Evolutionary conservation across 176 grass and related monocot genomes (phyloP), one percentile per base, ranked within the genome.

Genomic region (Miscanthus lutarioriparius): DNA sequence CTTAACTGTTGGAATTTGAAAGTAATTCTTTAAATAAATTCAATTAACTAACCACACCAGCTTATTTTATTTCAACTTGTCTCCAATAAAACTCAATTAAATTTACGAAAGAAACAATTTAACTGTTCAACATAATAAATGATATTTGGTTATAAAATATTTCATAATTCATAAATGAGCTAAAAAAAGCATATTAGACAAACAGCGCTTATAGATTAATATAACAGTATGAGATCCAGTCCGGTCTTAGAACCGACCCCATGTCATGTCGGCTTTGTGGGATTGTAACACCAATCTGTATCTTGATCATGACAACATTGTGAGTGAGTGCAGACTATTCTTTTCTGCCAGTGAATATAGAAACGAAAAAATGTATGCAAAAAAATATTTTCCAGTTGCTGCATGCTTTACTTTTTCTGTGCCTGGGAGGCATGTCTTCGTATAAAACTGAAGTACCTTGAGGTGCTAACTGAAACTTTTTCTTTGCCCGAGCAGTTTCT

Each of bases 401-500:
- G 17, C 45, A 80, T 64, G 1, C 23, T 71, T 67, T 58, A 35
- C 36, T 22, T 49, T 43, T 82, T 35, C 53, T 65, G 26, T 82
- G 59, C 35, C 11, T 39, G n/a, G 7, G 2, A 67, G 22, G 62
- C 36, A 47, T 32, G 8, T 56, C 15, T 3, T 41, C 41, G 37
- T 85, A 39, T 63, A 41, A 83, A 47, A 27, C 12, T 72, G 47
- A 51, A 76, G 26, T 53, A 65, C 20, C 63, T 85, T 85, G 47
- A 70, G 38, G 44, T 90, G 51, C 86, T 84, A 85, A 91, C 75
- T 89, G 65, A 69, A 67, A 16, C 10, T 8, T n/a, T 83, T 83
- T 48, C 15, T 88, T 85, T 81, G 82, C 79, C 77, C 8, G 49
- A 87, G 64, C 85, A 98, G 96, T 87, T 98, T 73, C 83, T 98